Base-by-base conservation (phyloP, 257 asterid species). In the Scutellaria galericulata region DNA sequence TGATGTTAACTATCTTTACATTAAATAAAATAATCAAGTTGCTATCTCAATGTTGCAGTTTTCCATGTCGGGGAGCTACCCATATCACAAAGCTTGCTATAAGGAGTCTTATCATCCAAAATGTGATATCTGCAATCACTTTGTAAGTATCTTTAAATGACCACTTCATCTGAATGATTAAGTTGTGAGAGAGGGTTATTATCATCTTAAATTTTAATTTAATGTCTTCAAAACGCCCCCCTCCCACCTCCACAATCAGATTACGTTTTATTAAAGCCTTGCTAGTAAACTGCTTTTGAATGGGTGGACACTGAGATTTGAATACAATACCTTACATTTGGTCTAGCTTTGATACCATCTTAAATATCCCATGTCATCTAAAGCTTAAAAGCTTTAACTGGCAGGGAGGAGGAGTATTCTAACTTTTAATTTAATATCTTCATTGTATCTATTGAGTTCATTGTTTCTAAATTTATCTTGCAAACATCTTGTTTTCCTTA, bases 81-180 rank as follows among this genome's bases (percentile, higher is more conserved):
- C 99, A 11, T 92, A 90, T 85, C 99, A 95, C 77, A 95, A 90
- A 75, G 75, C 95, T 45, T 95, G 99, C 86, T 95, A 92, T 85
- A 95, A 84, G 90, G 99, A 88, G 80, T 87, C 91, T 65, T 85
- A 92, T 81, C 96, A 90, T 82, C 98, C 99, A 9, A 92, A 92
- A 79, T 95, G 99, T 78, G 99, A 95, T 68, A 87, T 95, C 74
- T 95, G 99, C 95, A 85, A 88, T 69, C 86, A 84, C 72, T 92
- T 89, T 1, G 99, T 95, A 79, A 87, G 99, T 88, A 67, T 73
- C 46, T 72, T n/a, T 12, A 35, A 58, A 9, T 22, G 61, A 57
- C 64, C 18, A 57, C 37, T 31, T 31, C 37, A 31, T 31, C 37
- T 31, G 37, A 31, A 31, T 31, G 37, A 31, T 31, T 31, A 31